A percentile compares a stretch with the other conserved stretches of the same genome.
These are phyloP conservation scores for Gorgonomyces haynaldii DNA, from an alignment of 192 early-diverging fungal species.

Conservation along the genomic window DNA sequence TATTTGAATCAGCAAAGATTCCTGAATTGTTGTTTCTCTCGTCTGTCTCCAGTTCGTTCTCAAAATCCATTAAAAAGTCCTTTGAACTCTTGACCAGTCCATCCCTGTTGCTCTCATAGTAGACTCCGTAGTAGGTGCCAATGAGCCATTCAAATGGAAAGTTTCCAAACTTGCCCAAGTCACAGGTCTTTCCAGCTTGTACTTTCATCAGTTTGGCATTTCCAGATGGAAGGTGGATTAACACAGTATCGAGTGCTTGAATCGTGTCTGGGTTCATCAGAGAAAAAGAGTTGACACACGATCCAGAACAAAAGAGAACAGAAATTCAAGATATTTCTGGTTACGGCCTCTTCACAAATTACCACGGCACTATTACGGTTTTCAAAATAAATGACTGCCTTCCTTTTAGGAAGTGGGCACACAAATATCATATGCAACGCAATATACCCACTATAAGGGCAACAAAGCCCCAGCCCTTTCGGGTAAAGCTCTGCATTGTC, in stretches of 20 bases:
- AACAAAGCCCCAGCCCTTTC: too few relatives aligned
- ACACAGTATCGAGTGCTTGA: slow-evolving; percentile 46
- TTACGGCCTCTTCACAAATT: too few relatives aligned
- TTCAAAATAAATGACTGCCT: too few relatives aligned
- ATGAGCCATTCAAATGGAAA: slow-evolving; percentile 71
- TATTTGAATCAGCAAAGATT: slow-evolving; percentile 57
- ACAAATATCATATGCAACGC: too few relatives aligned
- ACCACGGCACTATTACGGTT: too few relatives aligned
- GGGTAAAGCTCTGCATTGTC: too few relatives aligned
- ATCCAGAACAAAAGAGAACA: too few relatives aligned
- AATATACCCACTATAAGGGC: too few relatives aligned
- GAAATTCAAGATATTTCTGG: too few relatives aligned
- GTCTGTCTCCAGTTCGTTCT: slow-evolving; percentile 56
- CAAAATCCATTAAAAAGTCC: slow-evolving; percentile 71
- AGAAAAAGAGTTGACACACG: too few relatives aligned
- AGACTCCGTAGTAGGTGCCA: slow-evolving; percentile 67
- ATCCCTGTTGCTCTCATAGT: slow-evolving; percentile 66
- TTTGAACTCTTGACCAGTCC: slow-evolving; percentile 1
- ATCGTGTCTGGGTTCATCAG: slow-evolving; percentile 26
- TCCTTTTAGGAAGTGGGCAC: too few relatives aligned
- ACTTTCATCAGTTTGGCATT: slow-evolving; percentile 67
- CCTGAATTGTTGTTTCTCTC: slow-evolving; percentile 71
- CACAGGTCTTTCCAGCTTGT: slow-evolving; percentile 42
- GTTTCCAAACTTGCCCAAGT: slow-evolving; percentile 85
- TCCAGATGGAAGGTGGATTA: slow-evolving; percentile 73